Percentiles rank a stretch among this genome's conserved stretches.
Evolutionary conservation across 2,329 filamentous ascomycete species (phyloP).

Genomic region (Fusarium abutilonis): DNA sequence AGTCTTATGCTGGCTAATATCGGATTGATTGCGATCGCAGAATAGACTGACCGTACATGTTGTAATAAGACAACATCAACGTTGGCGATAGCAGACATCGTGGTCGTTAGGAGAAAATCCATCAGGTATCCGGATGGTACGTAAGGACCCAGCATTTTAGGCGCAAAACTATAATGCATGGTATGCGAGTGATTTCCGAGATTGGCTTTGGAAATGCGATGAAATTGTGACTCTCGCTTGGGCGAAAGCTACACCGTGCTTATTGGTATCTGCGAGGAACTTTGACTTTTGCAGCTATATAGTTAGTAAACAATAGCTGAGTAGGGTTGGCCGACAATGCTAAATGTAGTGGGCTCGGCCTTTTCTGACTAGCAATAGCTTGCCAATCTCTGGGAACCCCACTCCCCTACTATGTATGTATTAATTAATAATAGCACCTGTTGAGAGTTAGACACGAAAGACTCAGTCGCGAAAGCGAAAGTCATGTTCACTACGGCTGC

Average conservation of each 20-base stretch:
- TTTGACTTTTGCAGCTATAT: constrained; percentile 22
- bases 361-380: constrained; percentile 34
- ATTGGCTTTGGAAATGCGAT: constrained; percentile 20
- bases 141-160: constrained; percentile 11
- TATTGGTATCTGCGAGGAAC: constrained; percentile 29
- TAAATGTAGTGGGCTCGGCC: constrained; percentile 35
- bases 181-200: constrained; percentile 34
- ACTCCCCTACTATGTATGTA: constrained; percentile 17
- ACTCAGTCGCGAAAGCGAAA: background rate
- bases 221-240: constrained; percentile 28
- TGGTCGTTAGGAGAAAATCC: constrained; percentile 15
- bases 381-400: constrained; percentile 39
- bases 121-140: background rate
- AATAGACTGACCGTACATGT: constrained; percentile 24
- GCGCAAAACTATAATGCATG: constrained; percentile 12
- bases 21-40: constrained; percentile 23
- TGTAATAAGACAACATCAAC: constrained; percentile 33
- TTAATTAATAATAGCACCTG: background rate
- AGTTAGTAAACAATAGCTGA: constrained; percentile 16
- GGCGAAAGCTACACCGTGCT: constrained; percentile 37
- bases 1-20: constrained; percentile 36
- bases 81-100: constrained; percentile 32
- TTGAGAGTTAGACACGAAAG: constrained; percentile 13
- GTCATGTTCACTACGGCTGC: constrained; percentile 2
- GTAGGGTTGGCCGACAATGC: constrained; percentile 29